phyloP scores from a whole-genome alignment of 2,329 filamentous ascomycete genomes.

The Colletotrichum incanum region DNA sequence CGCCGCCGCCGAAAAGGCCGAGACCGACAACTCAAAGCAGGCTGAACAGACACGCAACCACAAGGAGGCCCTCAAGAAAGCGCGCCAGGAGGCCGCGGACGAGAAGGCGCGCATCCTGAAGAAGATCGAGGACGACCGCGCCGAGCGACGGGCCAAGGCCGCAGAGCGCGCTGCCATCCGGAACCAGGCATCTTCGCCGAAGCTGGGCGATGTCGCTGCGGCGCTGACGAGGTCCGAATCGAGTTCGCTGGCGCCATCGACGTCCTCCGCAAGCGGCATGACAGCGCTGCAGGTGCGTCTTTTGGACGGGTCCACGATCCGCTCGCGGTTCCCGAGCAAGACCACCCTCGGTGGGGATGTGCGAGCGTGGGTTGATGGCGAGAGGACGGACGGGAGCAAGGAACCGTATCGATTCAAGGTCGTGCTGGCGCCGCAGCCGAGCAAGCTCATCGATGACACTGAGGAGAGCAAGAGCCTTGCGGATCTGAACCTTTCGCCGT shows the following conservation, averaged over 20 bases:
- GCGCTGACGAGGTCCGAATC: constrained; percentile 52
- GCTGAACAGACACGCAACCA: constrained; percentile 60
- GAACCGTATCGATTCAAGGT: constrained; percentile 87
- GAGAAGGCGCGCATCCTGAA: constrained; percentile 81
- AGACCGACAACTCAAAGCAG: constrained; percentile 49
- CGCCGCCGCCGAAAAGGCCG: constrained; percentile 63
- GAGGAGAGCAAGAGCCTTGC: constrained; percentile 81
- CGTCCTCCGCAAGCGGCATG: constrained; percentile 46
- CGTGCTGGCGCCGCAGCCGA: constrained; percentile 84
- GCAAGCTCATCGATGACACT: constrained; percentile 78
- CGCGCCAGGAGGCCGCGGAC: constrained; percentile 75
- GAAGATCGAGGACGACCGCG: constrained; percentile 84
- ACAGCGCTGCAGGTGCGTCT: constrained; percentile 82
- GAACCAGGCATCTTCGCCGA: constrained; percentile 47
- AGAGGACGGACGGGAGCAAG: constrained; percentile 66
- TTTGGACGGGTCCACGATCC: constrained; percentile 86
- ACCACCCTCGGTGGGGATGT: constrained; percentile 77
- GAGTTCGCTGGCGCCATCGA: constrained; percentile 51
- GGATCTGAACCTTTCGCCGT: constrained; percentile 82
- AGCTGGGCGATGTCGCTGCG: constrained; percentile 50
- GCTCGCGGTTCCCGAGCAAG: constrained; percentile 76
- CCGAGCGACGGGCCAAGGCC: constrained; percentile 73
- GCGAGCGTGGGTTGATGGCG: constrained; percentile 82
- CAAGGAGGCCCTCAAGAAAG: constrained; percentile 72
- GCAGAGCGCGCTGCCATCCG: constrained; percentile 64